Evolutionary conservation across 2,329 filamentous ascomycete genomes (phyloP), one percentile per base, ranked within the genome.

Genomic region (Teratosphaeria zuluensis): DNA sequence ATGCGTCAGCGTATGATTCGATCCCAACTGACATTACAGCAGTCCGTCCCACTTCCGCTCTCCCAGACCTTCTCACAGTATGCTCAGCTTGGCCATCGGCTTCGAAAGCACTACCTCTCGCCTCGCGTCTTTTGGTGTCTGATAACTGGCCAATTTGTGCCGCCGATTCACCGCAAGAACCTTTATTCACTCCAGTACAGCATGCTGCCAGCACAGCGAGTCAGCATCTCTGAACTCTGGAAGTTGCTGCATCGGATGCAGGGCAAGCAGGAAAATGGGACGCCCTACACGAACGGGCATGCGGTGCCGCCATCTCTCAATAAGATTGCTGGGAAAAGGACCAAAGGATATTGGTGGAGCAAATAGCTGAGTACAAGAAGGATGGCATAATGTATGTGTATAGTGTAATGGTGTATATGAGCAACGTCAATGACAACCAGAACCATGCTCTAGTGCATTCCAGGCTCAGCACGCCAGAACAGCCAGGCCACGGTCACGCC

Each of bases 1-100:
- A 14, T 3, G 6, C 30, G 38, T 55, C 31, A 38, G 8, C 14
- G 11, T 6, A 31, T 2, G 55, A 12, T 16, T 48, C n/a, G 21
- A 14, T 56, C 14, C 4, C 24, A 4, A 42, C 46, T 28, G 63
- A 58, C 63, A 11, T 19, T 11, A 48, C 4, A 52, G 33, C 65
- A 94, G 86, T 92, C 92, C 3, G 88, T 96, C 6, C 92, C 94
- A 2, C 83, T 99, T 6, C 86, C 89, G 3, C 89, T 97, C 65
- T 83, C 86, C n/a, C 89, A 89, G 67, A 97, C 97, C 84, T 97
- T 99, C 74, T 84, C 95, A 61, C 92, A 97, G 69, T 99, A 99
- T 75, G 96, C 95, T 70, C 91, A 96, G 72, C 90, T 99, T 68
- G 91, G 88, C 31, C 85, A 89, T 63, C 90, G 94, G 54, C 90